Evolutionary conservation across 768 basidiomycete genomes (phyloP), one percentile per base, ranked within the genome.

Genomic region (Boletus tomentosulus): DNA sequence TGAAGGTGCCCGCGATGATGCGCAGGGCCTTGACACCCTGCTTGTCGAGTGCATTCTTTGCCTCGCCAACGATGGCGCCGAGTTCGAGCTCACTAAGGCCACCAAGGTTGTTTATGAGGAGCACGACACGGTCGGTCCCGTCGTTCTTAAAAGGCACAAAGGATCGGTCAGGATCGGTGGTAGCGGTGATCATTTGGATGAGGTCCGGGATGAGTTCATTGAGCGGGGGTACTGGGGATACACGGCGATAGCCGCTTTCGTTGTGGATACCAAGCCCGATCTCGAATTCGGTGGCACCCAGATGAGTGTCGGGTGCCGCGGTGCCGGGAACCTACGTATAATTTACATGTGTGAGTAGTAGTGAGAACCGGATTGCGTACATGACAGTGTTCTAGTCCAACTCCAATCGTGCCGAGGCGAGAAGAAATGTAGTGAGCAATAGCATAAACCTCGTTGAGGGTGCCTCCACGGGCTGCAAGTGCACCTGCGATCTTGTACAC

Each of bases 211-310:
- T 74, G 51, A 95, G 82, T 57, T 86, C 75, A 15, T 79, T 76
- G 45, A 90, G 78, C 10, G 85, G 77, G 0, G 92, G 92, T 3
- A 86, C 75, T 4, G 87, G 89, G 0, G 85, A 84, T 34, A 87
- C 59, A 28, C 84, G 84, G 39, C 75, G 73, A 57, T 84, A 78
- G 8, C 89, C 93, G 45, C 84, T 82, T 71, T 96, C 93, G 62
- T 96, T 96, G 73, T 96, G 93, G 53, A 96, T 89, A 12, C 93
- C 89, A 76, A 91, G 83, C 16, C 93, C 93, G 54, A 96, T 86
- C 71, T 96, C 93, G 50, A 93, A 82, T 67, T 92, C 89, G 22
- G 78, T 72, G 12, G 70, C 62, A 4, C 74, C 75, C 24, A 93
- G 75, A 64, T 82, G 77, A 12, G 81, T 78, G 34, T 81, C 69